Percentiles rank a stretch among this genome's conserved stretches.
Conservation (phyloP, 345 rosid species). For the Abelmoschus esculentus region DNA sequence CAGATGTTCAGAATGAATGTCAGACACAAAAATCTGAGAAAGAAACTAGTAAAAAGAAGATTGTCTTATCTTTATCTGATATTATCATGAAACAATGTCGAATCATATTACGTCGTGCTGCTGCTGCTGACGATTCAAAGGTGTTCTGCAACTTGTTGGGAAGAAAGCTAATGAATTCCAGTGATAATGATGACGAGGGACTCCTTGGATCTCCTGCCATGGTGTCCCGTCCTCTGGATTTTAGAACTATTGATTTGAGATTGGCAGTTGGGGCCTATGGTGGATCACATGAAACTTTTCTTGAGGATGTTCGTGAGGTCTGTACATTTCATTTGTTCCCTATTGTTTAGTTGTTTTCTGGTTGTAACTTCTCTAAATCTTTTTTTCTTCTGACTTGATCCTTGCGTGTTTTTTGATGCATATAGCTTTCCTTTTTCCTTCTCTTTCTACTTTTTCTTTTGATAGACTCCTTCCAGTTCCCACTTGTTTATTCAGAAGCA, state of each 20-base stretch:
- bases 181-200: conserved; percentile 88
- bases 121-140: conserved; percentile 79
- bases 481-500: not conserved
- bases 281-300: conserved; percentile 80
- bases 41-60: conserved; percentile 50
- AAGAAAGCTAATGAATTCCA: conserved; percentile 53
- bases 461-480: not conserved
- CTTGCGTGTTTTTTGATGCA: not conserved
- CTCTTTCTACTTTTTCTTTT: not conserved
- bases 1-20: conserved; percentile 46
- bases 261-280: conserved; percentile 84
- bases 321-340: conserved; percentile 14
- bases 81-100: conserved; percentile 88
- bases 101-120: conserved; percentile 62
- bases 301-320: conserved; percentile 95
- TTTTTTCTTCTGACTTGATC: not conserved
- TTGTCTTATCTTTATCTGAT: conserved; percentile 47
- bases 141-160: conserved; percentile 85
- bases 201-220: conserved; percentile 95
- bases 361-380: conserved; percentile 3
- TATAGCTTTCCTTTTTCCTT: not conserved
- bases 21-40: conserved; percentile 39
- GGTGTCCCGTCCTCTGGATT: conserved; percentile 94
- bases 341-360: not conserved
- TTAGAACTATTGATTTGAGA: conserved; percentile 91